A percentile compares a stretch with the other conserved stretches of the same genome.
These are phyloP conservation scores for Paecilomyces variotii DNA, from an alignment of 2,329 filamentous ascomycete species.

Conservation along the genomic window DNA sequence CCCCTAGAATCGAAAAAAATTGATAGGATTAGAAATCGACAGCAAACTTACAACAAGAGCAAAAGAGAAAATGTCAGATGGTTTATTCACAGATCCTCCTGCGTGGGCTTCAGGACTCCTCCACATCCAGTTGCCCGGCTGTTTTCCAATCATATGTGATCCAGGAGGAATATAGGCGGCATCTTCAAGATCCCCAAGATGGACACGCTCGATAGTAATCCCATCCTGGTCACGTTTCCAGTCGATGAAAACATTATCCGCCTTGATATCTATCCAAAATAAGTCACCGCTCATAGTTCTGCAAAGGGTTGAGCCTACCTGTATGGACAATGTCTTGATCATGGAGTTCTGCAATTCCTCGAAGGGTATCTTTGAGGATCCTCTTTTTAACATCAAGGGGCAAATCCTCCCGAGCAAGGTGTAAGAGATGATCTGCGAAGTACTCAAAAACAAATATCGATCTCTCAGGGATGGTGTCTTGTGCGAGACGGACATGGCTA, in stretches of 20 bases:
- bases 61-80: slow-evolving; percentile 31
- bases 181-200: slow-evolving; percentile 21
- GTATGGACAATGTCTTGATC: slow-evolving; percentile 27
- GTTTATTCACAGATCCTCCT: slow-evolving; percentile 15
- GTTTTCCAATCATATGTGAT: slow-evolving; percentile 10
- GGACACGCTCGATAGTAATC: slow-evolving; percentile 12
- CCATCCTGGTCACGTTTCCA: slow-evolving; percentile 13
- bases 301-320: slow-evolving; percentile 7
- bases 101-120: slow-evolving; percentile 27
- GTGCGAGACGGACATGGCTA: slow-evolving; percentile 26
- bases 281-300: neutral
- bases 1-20: neutral
- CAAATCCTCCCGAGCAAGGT: slow-evolving; percentile 34
- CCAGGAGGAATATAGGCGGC: slow-evolving; percentile 9
- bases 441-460: slow-evolving; percentile 42
- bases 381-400: slow-evolving; percentile 30
- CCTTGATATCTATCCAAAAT: slow-evolving; percentile 22
- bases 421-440: slow-evolving; percentile 36
- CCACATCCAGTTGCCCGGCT: slow-evolving; percentile 25
- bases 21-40: neutral
- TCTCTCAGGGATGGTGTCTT: slow-evolving; percentile 37
- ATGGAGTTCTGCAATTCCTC: slow-evolving; percentile 28
- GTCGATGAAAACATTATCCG: slow-evolving; percentile 28
- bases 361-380: slow-evolving; percentile 37
- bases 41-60: slow-evolving; percentile 20